Base-by-base conservation (phyloP, 768 basidiomycete genomes). In the Pulveroboletus sp. region DNA sequence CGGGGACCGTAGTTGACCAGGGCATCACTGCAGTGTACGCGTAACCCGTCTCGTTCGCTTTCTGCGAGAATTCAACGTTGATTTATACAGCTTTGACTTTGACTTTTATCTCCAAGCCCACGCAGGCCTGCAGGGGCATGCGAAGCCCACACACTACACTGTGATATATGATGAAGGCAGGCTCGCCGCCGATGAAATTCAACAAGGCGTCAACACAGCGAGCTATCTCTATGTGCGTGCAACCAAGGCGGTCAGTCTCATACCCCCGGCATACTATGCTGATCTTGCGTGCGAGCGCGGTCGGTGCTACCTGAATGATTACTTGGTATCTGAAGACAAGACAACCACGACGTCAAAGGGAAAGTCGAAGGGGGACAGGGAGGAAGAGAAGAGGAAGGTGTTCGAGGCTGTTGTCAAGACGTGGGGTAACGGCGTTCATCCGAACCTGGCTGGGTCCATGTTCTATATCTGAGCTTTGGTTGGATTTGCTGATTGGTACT, bases 251-350 rank as follows among this genome's bases (percentile, higher is more conserved):
- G 91, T 93, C 28, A 89, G 86, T 61, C 71, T 92, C 21, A 75
- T 90, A 10, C 88, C 89, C 0, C 77, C 88, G 0, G 88, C 88
- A 0, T 89, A 89, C 61, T 89, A 89, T 57, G 84, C 87, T 7
- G 88, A 91, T 67, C 67, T 91, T 44, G 89, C 87, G 1, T 90
- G 88, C 63, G 89, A 92, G 67, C 73, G 89, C 9, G 89, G 84
- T 0, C 69, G 89, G 33, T 84, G 75, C 60, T 92, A 89, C 59
- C 56, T 92, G 36, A 86, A 89, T 53, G 81, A 84, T 1, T 82
- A 89, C 44, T 65, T 91, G 63, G 77, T 70, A 41, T 65, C 73
- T 4, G 78, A 79, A 18, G 77, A 79, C 59, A 76, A 83, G 64
- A 73, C 74, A 18, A 45, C 73, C 60, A 33, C 60, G 57, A 47